Percentiles rank a stretch among this genome's conserved stretches.
Evolutionary conservation across 208 protist species (phyloP).

Genomic region (Leishmania martiniquensis): DNA sequence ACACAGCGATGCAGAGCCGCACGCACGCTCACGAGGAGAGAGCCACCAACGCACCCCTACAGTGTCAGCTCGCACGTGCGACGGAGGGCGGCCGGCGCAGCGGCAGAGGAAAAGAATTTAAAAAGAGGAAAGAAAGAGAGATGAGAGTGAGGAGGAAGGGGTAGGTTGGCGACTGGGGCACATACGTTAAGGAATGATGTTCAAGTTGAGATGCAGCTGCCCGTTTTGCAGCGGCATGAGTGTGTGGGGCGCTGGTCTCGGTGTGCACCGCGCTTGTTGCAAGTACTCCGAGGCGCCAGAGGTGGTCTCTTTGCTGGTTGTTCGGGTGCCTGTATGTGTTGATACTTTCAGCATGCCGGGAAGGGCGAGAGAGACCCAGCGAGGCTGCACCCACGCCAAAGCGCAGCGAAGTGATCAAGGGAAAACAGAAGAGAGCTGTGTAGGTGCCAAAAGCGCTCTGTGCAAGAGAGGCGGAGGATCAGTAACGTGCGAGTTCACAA

Average conservation of each 20-base stretch:
- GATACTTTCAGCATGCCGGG: neutral
- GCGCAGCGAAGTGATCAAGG: neutral
- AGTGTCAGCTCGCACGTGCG: neutral
- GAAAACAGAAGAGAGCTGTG: no score
- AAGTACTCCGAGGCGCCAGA: neutral
- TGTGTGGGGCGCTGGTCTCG: neutral
- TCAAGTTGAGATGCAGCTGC: neutral
- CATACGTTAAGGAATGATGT: neutral
- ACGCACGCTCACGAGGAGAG: neutral
- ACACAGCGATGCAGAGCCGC: neutral
- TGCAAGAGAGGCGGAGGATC: neutral
- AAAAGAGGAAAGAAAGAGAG: neutral
- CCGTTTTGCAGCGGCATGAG: neutral
- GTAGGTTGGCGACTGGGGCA: no score
- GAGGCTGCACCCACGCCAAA: neutral
- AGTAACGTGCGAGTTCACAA: neutral
- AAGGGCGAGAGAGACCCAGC: neutral
- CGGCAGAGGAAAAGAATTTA: neutral
- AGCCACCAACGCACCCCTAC: neutral
- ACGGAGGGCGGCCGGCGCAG: neutral
- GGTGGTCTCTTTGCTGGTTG: neutral
- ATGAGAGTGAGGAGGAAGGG: no score
- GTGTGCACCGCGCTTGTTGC: neutral
- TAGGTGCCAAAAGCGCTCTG: neutral
- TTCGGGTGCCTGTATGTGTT: neutral